Evolutionary conservation across 139 green algal genomes (phyloP).

Genomic region (Chlorella sorokiniana): DNA sequence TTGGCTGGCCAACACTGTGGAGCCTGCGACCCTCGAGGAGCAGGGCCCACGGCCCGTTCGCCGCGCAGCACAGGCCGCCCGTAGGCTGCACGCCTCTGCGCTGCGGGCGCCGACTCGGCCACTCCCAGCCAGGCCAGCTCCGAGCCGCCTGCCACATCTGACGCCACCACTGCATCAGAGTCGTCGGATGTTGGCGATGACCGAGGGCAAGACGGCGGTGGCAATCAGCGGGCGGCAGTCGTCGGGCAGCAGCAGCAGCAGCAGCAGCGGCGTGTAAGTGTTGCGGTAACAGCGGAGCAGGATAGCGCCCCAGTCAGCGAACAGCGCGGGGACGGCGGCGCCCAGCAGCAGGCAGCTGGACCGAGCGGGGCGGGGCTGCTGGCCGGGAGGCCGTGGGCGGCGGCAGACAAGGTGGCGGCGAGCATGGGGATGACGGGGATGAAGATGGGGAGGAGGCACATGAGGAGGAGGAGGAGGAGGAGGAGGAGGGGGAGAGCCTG

Average conservation of each 20-base stretch:
- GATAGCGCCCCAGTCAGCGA: too few relatives aligned
- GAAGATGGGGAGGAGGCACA: background rate
- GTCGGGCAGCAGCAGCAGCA: too few relatives aligned
- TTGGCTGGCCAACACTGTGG: background rate
- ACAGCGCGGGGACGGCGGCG: too few relatives aligned
- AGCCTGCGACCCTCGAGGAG: background rate
- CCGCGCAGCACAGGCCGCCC: background rate
- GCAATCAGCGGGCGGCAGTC: too few relatives aligned
- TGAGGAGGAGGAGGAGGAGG: background rate
- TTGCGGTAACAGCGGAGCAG: too few relatives aligned
- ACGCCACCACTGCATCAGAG: too few relatives aligned
- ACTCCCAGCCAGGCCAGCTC: background rate
- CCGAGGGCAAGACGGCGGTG: too few relatives aligned
- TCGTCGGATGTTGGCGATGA: too few relatives aligned
- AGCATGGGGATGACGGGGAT: background rate
- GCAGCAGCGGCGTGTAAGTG: too few relatives aligned
- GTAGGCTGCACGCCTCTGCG: background rate
- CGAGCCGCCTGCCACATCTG: background rate
- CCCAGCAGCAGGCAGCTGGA: conserved; percentile 5
- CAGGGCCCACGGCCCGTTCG: background rate
- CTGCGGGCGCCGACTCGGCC: background rate
- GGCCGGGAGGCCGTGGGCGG: too few relatives aligned
- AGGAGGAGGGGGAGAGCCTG: conserved; percentile 14
- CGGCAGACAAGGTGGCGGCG: background rate
- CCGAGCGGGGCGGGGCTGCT: too few relatives aligned